A percentile compares a stretch with the other conserved stretches of the same genome.
Evolutionary conservation across 2,329 filamentous ascomycete genomes (phyloP).

Genomic region (Cladophialophora psammophila): DNA sequence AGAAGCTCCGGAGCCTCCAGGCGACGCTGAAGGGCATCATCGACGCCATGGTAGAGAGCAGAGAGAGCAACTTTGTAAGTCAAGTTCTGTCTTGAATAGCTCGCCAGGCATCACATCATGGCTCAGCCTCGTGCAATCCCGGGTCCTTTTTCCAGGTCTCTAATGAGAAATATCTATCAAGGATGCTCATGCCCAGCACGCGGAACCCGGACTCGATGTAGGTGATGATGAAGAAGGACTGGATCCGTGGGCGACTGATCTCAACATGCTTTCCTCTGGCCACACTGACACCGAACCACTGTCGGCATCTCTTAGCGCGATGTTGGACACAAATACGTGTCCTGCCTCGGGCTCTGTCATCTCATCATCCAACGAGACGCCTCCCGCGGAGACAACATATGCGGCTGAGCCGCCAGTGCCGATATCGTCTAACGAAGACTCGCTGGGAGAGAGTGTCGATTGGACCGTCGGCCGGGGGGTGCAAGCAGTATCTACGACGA

Average conservation of each 20-base stretch:
- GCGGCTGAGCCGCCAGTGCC: not conserved
- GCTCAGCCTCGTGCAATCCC: not conserved
- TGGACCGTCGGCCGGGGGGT: not conserved
- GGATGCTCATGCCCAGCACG: not conserved
- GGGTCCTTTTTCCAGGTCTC: not conserved
- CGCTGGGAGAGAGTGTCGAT: not conserved
- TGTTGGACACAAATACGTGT: not conserved
- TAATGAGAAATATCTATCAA: not conserved
- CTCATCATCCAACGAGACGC: not conserved
- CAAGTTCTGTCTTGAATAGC: not conserved
- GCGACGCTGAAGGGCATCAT: constrained; percentile 25
- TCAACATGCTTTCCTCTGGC: not conserved
- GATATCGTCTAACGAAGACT: not conserved
- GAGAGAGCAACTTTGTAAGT: constrained; percentile 13
- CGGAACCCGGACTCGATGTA: not conserved
- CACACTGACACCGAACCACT: not conserved
- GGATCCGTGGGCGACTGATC: not conserved
- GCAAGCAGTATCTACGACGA: not conserved
- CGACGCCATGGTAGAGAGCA: constrained; percentile 15
- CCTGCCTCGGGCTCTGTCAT: not conserved
- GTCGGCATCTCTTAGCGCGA: not conserved
- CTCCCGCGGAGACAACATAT: not conserved
- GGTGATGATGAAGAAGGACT: not conserved
- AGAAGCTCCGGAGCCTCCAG: constrained; percentile 30
- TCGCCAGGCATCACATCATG: not conserved